phyloP scores from a whole-genome alignment of 305 asterid genomes.

The Fraxinus nigra region DNA sequence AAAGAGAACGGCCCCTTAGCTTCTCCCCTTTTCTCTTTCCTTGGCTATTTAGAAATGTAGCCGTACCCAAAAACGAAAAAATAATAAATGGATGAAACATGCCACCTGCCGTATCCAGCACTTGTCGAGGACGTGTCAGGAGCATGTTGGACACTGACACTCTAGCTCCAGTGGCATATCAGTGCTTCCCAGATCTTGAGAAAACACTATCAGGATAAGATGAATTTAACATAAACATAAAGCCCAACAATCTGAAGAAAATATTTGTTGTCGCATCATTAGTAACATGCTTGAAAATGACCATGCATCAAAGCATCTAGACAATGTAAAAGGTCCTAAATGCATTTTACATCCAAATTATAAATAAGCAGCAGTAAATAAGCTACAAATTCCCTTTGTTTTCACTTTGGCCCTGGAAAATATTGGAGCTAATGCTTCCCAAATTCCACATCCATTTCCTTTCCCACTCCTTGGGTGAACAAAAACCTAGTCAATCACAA shows the following conservation, averaged over 20 bases:
- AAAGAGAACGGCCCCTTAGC: no score
- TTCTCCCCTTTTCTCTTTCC: neutral
- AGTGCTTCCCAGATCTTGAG: neutral
- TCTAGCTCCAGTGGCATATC: neutral
- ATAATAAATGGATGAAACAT: neutral
- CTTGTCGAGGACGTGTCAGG: neutral
- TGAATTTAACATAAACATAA: neutral
- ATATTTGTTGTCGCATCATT: neutral
- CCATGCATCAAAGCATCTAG: neutral
- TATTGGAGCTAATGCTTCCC: constrained; percentile 85
- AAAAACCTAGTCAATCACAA: constrained; percentile 69
- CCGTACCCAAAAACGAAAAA: neutral
- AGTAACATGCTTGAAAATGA: neutral
- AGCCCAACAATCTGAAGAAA: neutral
- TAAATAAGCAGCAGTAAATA: constrained; percentile 10
- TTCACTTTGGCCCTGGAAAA: constrained; percentile 81
- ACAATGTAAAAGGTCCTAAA: neutral
- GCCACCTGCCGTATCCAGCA: neutral
- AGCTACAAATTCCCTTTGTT: constrained; percentile 57
- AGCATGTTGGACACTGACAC: neutral
- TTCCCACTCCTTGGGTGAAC: constrained; percentile 94
- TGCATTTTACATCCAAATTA: neutral
- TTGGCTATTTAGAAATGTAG: neutral
- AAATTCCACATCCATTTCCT: constrained; percentile 70
- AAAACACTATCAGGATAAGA: neutral